Evolutionary conservation across 306 rosid species (phyloP).

Genomic region (Psophocarpus tetragonolobus): DNA sequence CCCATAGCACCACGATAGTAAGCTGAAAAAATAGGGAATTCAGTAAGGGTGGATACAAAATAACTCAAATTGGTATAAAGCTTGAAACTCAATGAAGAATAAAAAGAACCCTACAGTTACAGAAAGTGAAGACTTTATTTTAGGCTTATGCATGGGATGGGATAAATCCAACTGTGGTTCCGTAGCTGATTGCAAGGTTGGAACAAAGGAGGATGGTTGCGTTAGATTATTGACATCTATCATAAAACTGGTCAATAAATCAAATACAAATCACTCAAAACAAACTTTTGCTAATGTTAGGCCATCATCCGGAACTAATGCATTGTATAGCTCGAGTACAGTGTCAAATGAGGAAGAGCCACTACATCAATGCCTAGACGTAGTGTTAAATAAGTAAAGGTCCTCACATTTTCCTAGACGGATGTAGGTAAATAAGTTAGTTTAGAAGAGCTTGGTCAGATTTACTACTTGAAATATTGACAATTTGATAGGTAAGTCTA

Average conservation of each 20-base stretch:
- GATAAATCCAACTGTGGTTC: neutral
- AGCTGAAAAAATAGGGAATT: constrained; percentile 51
- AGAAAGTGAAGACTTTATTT: neutral
- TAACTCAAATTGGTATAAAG: neutral
- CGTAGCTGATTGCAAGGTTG: neutral
- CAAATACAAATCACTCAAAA: neutral
- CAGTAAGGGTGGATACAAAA: neutral
- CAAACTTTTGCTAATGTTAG: neutral
- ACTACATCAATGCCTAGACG: too few relatives aligned
- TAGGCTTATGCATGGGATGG: neutral
- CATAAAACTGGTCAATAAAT: too few relatives aligned
- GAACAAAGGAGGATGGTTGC: neutral
- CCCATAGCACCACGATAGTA: constrained; percentile 99
- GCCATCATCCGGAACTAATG: neutral
- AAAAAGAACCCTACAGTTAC: neutral
- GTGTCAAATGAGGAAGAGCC: neutral
- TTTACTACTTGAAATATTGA: neutral
- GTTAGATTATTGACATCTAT: neutral
- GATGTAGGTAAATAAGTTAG: neutral
- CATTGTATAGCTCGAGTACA: neutral
- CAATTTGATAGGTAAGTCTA: neutral
- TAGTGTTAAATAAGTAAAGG: too few relatives aligned
- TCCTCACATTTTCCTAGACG: neutral
- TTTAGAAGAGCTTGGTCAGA: neutral
- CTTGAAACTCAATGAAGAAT: neutral